Conservation (phyloP, 805 yeast genomes). For the Pichia exigua region DNA sequence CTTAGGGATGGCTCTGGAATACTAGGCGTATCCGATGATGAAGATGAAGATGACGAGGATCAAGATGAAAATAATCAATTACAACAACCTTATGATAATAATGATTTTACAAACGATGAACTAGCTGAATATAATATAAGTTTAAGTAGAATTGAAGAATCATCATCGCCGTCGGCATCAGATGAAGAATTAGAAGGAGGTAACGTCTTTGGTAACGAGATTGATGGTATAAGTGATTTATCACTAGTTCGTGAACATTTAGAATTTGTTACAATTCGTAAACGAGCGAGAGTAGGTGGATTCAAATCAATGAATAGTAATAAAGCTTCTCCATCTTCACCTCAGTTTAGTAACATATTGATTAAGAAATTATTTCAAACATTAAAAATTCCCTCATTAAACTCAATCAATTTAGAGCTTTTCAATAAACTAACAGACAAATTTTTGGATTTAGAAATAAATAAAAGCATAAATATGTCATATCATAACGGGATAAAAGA, state of each 20-base stretch:
- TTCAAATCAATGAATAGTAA: neutral
- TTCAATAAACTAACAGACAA: slow-evolving; percentile 29
- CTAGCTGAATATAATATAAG: slow-evolving; percentile 1
- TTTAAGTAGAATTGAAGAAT: neutral
- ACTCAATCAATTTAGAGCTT: slow-evolving; percentile 2
- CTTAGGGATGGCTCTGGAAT: slow-evolving; percentile 18
- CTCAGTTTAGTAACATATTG: neutral
- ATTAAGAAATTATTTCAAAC: slow-evolving; percentile 3
- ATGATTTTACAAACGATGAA: neutral
- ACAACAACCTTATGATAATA: neutral
- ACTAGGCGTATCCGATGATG: slow-evolving; percentile 1
- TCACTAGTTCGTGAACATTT: slow-evolving; percentile 9
- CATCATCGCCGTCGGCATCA: neutral
- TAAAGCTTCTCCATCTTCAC: neutral
- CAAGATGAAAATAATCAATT: neutral
- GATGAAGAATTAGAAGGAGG: neutral
- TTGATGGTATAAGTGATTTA: slow-evolving; percentile 13
- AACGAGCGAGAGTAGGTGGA: neutral
- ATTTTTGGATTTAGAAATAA: slow-evolving; percentile 30
- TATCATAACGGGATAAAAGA: neutral
- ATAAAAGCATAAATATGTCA: slow-evolving; percentile 16
- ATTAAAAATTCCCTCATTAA: neutral
- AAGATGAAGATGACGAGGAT: neutral
- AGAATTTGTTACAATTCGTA: slow-evolving; percentile 1
- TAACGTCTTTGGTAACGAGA: neutral